Evolutionary conservation across 2,329 filamentous ascomycete species (phyloP).

Genomic region (Fusarium penzigii): DNA sequence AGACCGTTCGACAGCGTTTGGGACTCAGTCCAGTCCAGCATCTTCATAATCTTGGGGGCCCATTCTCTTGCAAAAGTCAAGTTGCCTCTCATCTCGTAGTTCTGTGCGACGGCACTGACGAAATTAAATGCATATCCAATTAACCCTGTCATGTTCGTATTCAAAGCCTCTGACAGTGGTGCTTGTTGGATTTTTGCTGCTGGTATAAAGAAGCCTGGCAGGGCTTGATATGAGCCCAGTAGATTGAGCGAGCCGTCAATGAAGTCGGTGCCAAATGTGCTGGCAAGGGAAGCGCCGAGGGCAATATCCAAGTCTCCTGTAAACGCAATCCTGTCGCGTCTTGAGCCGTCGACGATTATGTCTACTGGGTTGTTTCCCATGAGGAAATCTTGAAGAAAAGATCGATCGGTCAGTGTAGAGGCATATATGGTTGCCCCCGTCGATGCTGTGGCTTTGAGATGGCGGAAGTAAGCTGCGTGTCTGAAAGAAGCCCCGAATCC

Average conservation of each 20-base stretch:
- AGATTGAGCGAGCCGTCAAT: conserved; percentile 31
- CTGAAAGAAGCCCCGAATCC: conserved; percentile 4
- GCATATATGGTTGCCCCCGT: not conserved
- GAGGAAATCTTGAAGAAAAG: conserved; percentile 35
- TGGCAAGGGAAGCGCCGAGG: conserved; percentile 24
- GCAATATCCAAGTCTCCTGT: conserved; percentile 35
- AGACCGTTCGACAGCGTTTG: conserved; percentile 18
- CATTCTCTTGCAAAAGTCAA: conserved; percentile 26
- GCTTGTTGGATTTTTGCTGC: conserved; percentile 33
- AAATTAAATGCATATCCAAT: conserved; percentile 34
- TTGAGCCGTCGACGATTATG: conserved; percentile 37
- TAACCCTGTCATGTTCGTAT: conserved; percentile 32
- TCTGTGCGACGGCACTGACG: conserved; percentile 31
- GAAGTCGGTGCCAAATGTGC: conserved; percentile 29
- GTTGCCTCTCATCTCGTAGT: conserved; percentile 33
- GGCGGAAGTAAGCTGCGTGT: conserved; percentile 1
- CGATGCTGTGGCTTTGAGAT: not conserved
- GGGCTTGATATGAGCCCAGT: conserved; percentile 31
- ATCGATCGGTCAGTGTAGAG: conserved; percentile 7
- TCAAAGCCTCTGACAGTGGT: conserved; percentile 15
- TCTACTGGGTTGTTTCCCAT: conserved; percentile 35
- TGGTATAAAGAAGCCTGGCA: conserved; percentile 34
- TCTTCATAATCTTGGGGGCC: conserved; percentile 28
- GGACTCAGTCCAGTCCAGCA: conserved; percentile 37
- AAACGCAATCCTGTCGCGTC: conserved; percentile 36